phyloP scores from a whole-genome alignment of 2,329 filamentous ascomycete species.

The Ceratocystis albifundus region DNA sequence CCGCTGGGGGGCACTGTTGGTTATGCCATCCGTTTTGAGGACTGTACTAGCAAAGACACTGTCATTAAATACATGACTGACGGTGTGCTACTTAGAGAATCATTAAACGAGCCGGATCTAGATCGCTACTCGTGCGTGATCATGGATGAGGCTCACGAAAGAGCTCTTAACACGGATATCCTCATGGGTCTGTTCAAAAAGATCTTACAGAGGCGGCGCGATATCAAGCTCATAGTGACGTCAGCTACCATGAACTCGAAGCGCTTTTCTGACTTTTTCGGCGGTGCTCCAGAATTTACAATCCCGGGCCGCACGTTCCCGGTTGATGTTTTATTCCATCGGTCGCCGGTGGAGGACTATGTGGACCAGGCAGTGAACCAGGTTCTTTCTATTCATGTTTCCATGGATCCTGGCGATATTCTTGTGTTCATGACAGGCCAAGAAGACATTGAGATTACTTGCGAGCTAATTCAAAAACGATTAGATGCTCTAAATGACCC shows the following conservation, averaged over 20 bases:
- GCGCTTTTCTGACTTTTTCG: constrained; percentile 90
- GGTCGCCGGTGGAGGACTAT: constrained; percentile 92
- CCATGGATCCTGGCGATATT: constrained; percentile 85
- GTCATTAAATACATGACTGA: constrained; percentile 99
- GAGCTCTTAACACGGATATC: constrained; percentile 92
- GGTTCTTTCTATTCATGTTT: constrained; percentile 89
- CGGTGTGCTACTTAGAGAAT: constrained; percentile 85
- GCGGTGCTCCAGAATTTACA: constrained; percentile 88
- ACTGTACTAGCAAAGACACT: constrained; percentile 92
- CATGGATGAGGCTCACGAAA: constrained; percentile 98
- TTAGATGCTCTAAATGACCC: constrained; percentile 85
- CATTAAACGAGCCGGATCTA: constrained; percentile 79
- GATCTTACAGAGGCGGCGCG: constrained; percentile 74
- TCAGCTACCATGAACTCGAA: constrained; percentile 98
- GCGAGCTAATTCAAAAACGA: constrained; percentile 79
- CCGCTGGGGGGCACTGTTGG: constrained; percentile 77
- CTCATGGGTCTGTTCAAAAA: constrained; percentile 98
- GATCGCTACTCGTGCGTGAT: constrained; percentile 97
- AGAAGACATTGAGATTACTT: constrained; percentile 95
- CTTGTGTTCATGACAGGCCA: constrained; percentile 99
- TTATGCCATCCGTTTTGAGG: constrained; percentile 96
- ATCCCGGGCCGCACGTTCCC: constrained; percentile 95
- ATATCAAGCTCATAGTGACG: constrained; percentile 92
- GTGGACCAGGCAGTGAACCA: constrained; percentile 96
- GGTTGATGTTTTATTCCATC: constrained; percentile 90